A percentile compares a stretch with the other conserved stretches of the same genome.
Conservation (phyloP, 2,329 filamentous ascomycete species). For the Chrysosporium keratinophilum region DNA sequence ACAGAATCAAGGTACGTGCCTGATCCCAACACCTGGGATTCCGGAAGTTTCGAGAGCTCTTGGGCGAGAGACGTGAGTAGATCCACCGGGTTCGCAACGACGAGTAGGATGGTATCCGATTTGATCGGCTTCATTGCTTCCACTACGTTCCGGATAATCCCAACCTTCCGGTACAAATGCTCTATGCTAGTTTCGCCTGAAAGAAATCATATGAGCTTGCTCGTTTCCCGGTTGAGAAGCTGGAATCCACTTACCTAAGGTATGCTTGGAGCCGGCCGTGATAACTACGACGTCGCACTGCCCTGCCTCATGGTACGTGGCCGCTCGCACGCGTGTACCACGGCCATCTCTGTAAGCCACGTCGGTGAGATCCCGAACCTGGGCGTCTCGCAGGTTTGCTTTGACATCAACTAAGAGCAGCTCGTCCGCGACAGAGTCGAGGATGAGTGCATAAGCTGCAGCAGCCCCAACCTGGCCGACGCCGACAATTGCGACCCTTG, state of each 20-base stretch:
- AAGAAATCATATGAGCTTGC: conserved; percentile 6
- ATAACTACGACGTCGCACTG: conserved; percentile 39
- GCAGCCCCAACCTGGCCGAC: conserved; percentile 44
- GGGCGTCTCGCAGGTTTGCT: conserved; percentile 37
- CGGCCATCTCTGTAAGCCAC: conserved; percentile 31
- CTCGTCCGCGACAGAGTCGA: conserved; percentile 42
- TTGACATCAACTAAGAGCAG: conserved; percentile 47
- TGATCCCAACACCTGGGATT: conserved; percentile 43
- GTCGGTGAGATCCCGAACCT: conserved; percentile 45
- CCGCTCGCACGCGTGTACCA: background rate
- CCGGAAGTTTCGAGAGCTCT: conserved; percentile 40
- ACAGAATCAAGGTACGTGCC: conserved; percentile 47
- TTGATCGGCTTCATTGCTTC: conserved; percentile 41
- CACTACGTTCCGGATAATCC: conserved; percentile 41
- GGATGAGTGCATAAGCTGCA: conserved; percentile 43
- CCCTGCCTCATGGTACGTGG: background rate
- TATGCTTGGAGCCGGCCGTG: conserved; percentile 45
- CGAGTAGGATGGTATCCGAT: conserved; percentile 40
- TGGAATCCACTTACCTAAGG: conserved; percentile 31
- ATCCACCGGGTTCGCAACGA: conserved; percentile 48
- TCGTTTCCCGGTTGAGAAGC: too few relatives aligned
- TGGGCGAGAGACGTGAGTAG: conserved; percentile 44
- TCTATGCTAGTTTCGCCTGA: conserved; percentile 38
- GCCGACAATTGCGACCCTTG: conserved; percentile 40
- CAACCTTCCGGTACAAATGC: conserved; percentile 40